Evolutionary conservation across 768 basidiomycete genomes (phyloP), one percentile per base, ranked within the genome.

Genomic region (Phaffia tasmanica): DNA sequence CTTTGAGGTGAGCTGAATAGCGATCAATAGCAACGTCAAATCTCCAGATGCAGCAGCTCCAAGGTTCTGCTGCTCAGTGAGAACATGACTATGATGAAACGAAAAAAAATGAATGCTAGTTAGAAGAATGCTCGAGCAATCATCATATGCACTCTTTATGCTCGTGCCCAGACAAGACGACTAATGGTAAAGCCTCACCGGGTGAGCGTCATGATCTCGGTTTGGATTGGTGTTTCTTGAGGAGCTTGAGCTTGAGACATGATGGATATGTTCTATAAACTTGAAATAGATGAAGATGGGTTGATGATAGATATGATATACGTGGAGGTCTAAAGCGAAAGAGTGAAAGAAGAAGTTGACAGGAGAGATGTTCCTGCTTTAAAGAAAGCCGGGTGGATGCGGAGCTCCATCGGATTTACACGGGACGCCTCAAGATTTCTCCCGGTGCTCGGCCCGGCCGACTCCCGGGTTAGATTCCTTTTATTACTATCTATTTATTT

Each of bases 1-100:
- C 78, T 80, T 92, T 79, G 88, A 91, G 42, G 89, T 89, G 70
- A 91, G 85, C 76, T 95, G 91, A 76, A 99, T 97, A 57, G 92
- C 94, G 69, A 86, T 94, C 70, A 99, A 82, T 65, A 99, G 83
- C 69, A 98, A 79, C 3, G 95, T 98, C 63, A 98, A 80, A 79
- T 98, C 95, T 67, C 95, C 94, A 0, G 89, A 90, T 7, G 92
- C 92, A 5, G 83, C 78, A 14, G 84, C 77, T 49, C 93, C 93
- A 32, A 93, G 80, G 65, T 86, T 85, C 71, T 88, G 77, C 77
- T 94, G 91, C 74, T 90, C 87, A 63, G 81, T 80, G 57, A 97
- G 82, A 75, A 97, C 88, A 81, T 95, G 90, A 65, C 89, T 90
- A 55, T 56, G 32, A 50, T n/a, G 66, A 63, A 46, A 53, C 27